A percentile compares a stretch with the other conserved stretches of the same genome.
Evolutionary conservation across 495 filamentous ascomycete species (phyloP).

Genomic region (Talaromyces ruber): DNA sequence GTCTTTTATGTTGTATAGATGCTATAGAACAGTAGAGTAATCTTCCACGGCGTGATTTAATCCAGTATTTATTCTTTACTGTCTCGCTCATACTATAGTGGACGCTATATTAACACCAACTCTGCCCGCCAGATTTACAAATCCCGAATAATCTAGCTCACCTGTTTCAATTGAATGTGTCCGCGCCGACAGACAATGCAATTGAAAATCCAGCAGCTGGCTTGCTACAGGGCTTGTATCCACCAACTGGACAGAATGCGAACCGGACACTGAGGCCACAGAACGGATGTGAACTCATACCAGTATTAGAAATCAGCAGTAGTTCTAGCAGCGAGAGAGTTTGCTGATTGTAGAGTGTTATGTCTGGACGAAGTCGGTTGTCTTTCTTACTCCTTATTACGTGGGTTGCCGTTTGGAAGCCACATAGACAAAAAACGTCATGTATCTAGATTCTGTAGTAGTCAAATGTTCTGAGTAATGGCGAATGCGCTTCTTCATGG

Average conservation of each 20-base stretch:
- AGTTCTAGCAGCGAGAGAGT: slow-evolving; percentile 41
- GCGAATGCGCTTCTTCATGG: too few species aligned
- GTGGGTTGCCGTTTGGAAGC: too few species aligned
- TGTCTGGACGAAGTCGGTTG: too few species aligned
- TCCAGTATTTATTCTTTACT: too few species aligned
- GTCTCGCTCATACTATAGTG: slow-evolving; percentile 53
- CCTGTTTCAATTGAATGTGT: slow-evolving; percentile 50
- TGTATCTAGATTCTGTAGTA: too few species aligned
- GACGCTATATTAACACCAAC: slow-evolving; percentile 44
- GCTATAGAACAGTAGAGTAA: too few species aligned
- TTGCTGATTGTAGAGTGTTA: too few species aligned
- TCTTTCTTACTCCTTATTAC: too few species aligned
- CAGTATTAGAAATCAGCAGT: slow-evolving; percentile 24
- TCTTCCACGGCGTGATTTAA: too few species aligned
- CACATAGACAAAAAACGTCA: too few species aligned
- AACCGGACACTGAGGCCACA: slow-evolving; percentile 39
- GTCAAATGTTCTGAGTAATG: too few species aligned
- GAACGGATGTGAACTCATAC: slow-evolving; percentile 47
- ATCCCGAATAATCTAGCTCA: slow-evolving; percentile 47
- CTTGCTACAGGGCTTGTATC: slow-evolving; percentile 58
- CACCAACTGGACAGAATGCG: slow-evolving; percentile 37
- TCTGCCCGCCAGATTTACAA: slow-evolving; percentile 43
- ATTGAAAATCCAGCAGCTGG: slow-evolving; percentile 48
- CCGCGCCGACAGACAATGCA: slow-evolving; percentile 49
- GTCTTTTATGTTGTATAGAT: too few species aligned